Evolutionary conservation across 352 stramenopile species (phyloP).

Genomic region (Pythium apleroticum): DNA sequence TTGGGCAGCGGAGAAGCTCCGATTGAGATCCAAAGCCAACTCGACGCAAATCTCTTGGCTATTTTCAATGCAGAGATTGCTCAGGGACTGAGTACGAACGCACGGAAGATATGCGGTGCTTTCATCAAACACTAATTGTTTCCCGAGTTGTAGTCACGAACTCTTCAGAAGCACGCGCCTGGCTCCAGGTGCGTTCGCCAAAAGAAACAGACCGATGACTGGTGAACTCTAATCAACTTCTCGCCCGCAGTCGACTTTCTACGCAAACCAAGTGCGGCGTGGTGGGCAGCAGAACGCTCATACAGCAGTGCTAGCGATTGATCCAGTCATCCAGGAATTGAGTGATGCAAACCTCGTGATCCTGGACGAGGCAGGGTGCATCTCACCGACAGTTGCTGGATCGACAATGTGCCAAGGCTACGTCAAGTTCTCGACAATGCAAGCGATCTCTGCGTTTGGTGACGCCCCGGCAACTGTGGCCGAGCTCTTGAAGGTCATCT

Average conservation of each 20-base stretch:
- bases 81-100: background rate
- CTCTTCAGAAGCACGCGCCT: background rate
- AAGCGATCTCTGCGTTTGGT: conserved; percentile 36
- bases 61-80: conserved; percentile 7
- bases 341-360: background rate
- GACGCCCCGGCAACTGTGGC: conserved; percentile 11
- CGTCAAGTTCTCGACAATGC: conserved; percentile 62
- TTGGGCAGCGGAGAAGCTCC: conserved; percentile 18
- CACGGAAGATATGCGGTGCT: background rate
- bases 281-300: background rate
- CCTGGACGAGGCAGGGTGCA: conserved; percentile 36
- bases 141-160: background rate
- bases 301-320: background rate
- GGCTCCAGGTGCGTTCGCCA: background rate
- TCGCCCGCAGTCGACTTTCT: background rate
- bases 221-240: background rate
- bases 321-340: background rate
- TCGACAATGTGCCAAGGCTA: conserved; percentile 73
- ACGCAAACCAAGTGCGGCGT: background rate
- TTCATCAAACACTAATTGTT: background rate
- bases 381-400: conserved; percentile 29
- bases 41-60: background rate
- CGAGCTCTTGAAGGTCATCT: conserved; percentile 27
- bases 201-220: background rate
- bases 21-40: conserved; percentile 19